Evolutionary conservation across 1,139 yeast species (phyloP), one percentile per base, ranked within the genome.

Genomic region (Geotrichum carabidarum): DNA sequence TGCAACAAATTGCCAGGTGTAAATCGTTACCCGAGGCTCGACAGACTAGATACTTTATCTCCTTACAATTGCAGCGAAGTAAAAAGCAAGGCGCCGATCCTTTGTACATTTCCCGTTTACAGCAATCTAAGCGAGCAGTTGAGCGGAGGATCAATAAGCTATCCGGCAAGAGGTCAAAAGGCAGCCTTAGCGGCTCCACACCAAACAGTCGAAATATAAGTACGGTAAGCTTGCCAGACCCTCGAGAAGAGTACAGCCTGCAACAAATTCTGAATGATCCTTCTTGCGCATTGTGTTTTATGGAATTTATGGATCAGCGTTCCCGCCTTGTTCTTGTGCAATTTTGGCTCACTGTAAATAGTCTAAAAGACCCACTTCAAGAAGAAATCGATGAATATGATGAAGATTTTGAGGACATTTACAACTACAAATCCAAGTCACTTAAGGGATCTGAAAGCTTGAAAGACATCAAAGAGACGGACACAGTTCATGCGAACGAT

Each of bases 291-390:
- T 71, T 78, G 1, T 75, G 74, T 54, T 86, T 85, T 60, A 72
- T 73, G 68, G 83, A 78, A 53, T 85, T 76, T 62, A 77, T 85
- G 81, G 78, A 76, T 32, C 74, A 75, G 48, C 64, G 79, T 27
- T 69, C 75, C 8, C 68, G 81, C 50, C 64, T 74, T 1, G 68
- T 71, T 2, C 61, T 78, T 31, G 65, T 88, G 3, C 82, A 80
- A 48, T 83, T 82, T 58, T 88, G 91, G 86, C 68, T 78, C 9
- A 77, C 81, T 0, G 84, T 86, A 1, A 87, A 88, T 58, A 74
- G 78, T 0, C 75, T 87, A 40, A 81, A 82, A 62, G 86, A 86
- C 50, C 96, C 96, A 0, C 68, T 86, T 30, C 93, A 85, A 57
- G 83, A 78, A 34, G 58, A 62, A 36, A 63, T 58, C 38, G 57